Evolutionary conservation across 345 rosid genomes (phyloP).

Genomic region (Streptanthus diversifolius): DNA sequence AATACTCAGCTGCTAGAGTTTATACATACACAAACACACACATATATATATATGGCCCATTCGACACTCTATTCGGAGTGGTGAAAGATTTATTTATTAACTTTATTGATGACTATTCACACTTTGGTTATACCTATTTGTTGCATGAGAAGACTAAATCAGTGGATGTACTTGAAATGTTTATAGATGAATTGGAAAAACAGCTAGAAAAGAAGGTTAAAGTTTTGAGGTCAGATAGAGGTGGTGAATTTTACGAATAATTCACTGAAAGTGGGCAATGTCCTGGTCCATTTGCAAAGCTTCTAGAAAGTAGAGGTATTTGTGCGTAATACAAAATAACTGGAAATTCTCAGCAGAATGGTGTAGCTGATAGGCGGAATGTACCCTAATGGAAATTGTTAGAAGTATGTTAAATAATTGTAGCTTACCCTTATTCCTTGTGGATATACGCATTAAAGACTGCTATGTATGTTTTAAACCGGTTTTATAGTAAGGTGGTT

Average conservation of each 20-base stretch:
- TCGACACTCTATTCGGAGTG: background rate
- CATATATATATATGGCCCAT: background rate
- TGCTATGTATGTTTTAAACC: background rate
- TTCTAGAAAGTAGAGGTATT: background rate
- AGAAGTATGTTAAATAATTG: background rate
- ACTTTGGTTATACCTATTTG: background rate
- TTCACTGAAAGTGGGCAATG: too few species aligned
- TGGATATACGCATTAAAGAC: background rate
- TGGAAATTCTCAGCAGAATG: background rate
- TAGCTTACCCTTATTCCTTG: background rate
- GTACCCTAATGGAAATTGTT: background rate
- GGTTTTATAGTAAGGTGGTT: background rate
- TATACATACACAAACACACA: too few species aligned
- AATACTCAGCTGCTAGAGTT: background rate
- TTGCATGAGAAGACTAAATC: background rate
- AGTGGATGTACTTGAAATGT: background rate
- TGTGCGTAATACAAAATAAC: background rate
- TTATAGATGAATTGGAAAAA: background rate
- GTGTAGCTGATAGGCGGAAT: background rate
- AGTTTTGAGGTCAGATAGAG: background rate
- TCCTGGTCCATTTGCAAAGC: too few species aligned
- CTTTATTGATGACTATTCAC: background rate
- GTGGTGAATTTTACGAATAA: background rate
- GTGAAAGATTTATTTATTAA: background rate
- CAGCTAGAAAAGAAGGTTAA: background rate